These are phyloP conservation scores for Mychonastes homosphaera DNA, from an alignment of 139 green algal genomes.

Conservation along the genomic window DNA sequence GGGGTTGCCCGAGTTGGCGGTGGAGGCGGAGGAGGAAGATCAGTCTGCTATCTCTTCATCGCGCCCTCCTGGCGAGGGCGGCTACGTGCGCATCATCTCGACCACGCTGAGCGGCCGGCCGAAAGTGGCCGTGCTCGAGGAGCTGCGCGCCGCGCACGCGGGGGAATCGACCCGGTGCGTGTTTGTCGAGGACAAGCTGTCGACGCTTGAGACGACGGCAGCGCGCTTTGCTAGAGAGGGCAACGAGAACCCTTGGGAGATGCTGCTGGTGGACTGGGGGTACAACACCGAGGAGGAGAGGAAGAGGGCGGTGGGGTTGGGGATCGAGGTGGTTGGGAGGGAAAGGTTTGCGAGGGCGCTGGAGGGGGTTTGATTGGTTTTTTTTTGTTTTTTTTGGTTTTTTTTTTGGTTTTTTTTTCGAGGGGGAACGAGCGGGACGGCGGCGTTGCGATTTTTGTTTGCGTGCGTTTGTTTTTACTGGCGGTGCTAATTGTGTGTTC, in stretches of 20 bases:
- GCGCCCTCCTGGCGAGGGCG: no score
- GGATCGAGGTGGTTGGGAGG: constrained; percentile 23
- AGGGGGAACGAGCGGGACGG: neutral
- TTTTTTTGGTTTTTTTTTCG: neutral
- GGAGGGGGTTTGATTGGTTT: neutral
- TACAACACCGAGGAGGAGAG: constrained; percentile 78
- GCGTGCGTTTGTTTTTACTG: no score
- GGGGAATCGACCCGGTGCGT: no score
- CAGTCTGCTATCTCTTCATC: no score
- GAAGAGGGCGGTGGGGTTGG: constrained; percentile 18
- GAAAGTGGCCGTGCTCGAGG: constrained; percentile 64
- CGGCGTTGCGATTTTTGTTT: no score
- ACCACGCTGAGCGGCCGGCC: constrained; percentile 56
- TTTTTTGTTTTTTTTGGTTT: neutral
- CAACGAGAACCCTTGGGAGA: constrained; percentile 34
- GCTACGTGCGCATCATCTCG: constrained; percentile 65
- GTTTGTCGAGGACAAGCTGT: constrained; percentile 89
- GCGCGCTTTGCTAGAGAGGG: neutral
- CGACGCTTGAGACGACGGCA: constrained; percentile 71
- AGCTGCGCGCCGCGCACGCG: constrained; percentile 43
- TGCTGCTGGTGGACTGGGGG: constrained; percentile 90
- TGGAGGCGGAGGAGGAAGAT: no score
- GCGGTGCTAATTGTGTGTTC: no score
- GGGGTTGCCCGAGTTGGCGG: neutral
- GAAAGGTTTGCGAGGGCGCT: neutral